Base-by-base conservation (phyloP, 2,329 filamentous ascomycete genomes). In the Lojkania enalia region DNA sequence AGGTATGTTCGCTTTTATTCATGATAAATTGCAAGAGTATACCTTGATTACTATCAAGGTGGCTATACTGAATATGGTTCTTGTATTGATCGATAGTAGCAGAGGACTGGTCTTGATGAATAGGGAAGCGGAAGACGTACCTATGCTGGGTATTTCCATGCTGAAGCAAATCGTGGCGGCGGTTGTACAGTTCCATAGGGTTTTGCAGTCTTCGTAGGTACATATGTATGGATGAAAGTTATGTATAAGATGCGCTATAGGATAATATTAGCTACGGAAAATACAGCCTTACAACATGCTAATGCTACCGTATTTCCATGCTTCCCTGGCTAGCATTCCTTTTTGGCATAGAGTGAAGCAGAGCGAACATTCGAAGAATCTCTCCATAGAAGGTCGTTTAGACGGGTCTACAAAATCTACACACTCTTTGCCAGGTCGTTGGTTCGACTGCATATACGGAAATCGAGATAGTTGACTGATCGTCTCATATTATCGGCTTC, bases 161-260 rank as follows among this genome's bases (percentile, higher is more conserved):
- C 11, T 39, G 20, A 29, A 39, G 18, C 36, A 19, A 39, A 11
- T 39, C 36, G 23, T 19, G 18, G 6, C 20, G 36, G 11, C 5
- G 13, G 19, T 29, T 21, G 20, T 39, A 39, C 4, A 39, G 18
- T 21, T 29, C 13, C 12, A 15, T 11, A 4, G 19, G 21, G 16
- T 23, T 29, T 21, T 39, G 15, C 36, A 39, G 19, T 7, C 13
- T 19, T 39, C 12, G 20, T 39, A 39, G n/a, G 36, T 39, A 16
- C 36, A 39, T 15, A 25, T 5, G 16, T 39, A 39, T 5, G 36
- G 36, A 5, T 16, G 36, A 25, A 25, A 13, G 19, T 39, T 21
- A 15, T 39, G 19, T 4, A 39, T 39, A 15, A 39, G 21, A 19
- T 39, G 20, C n/a, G 21, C 20, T 39, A 19, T 39, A n/a, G n/a